Conservation (phyloP, 1,284 basidiomycete species). For the Mycena sp. region DNA sequence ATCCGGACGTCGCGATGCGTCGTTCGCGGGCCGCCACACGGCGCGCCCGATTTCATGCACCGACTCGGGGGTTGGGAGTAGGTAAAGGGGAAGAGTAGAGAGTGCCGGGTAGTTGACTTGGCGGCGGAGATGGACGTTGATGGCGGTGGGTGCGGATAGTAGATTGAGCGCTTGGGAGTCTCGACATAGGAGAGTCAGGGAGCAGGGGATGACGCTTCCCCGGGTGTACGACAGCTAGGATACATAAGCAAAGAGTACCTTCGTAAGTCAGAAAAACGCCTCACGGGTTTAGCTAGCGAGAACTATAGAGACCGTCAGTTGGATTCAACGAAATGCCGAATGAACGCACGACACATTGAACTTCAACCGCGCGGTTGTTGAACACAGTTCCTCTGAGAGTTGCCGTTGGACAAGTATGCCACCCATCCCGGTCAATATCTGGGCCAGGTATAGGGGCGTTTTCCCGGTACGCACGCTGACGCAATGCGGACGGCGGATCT, state of each 20-base stretch:
- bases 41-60: constrained; percentile 41
- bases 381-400: constrained; percentile 45
- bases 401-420: constrained; percentile 42
- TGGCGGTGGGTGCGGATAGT: constrained; percentile 15
- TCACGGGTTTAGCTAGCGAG: constrained; percentile 46
- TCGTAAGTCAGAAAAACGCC: constrained; percentile 7
- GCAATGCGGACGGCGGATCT: constrained; percentile 52
- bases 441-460: constrained; percentile 41
- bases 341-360: constrained; percentile 46
- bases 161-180: constrained; percentile 26
- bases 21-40: constrained; percentile 45
- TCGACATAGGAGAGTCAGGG: constrained; percentile 9
- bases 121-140: constrained; percentile 17
- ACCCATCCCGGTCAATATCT: constrained; percentile 43
- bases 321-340: neutral
- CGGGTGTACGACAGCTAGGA: constrained; percentile 24
- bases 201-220: constrained; percentile 27
- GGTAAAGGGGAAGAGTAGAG: too few relatives aligned
- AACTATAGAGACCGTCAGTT: constrained; percentile 35
- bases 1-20: constrained; percentile 21
- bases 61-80: too few relatives aligned
- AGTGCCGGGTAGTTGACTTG: constrained; percentile 11
- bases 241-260: neutral
- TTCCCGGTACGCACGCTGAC: constrained; percentile 57
- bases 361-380: constrained; percentile 40